Evolutionary conservation across 2,329 filamentous ascomycete genomes (phyloP).

Genomic region (Colletotrichum euphorbiae): DNA sequence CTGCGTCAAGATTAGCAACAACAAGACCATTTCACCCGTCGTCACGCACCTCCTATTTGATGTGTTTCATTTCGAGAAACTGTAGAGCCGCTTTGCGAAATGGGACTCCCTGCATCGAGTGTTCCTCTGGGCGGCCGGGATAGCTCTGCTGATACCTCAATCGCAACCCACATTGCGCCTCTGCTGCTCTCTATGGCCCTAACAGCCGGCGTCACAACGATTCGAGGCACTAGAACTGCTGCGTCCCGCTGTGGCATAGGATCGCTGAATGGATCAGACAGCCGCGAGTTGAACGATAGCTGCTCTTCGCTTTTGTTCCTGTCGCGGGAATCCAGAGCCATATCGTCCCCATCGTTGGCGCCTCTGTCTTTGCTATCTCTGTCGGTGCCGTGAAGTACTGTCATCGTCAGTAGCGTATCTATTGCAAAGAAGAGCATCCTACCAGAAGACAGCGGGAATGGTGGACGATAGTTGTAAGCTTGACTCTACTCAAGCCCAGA

Average conservation of each 20-base stretch:
- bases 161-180: conserved; percentile 59
- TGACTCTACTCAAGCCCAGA: neutral
- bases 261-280: neutral
- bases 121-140: conserved; percentile 40
- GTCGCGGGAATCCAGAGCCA: neutral
- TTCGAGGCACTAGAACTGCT: conserved; percentile 54
- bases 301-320: neutral
- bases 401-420: neutral
- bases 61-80: neutral
- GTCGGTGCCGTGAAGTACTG: neutral
- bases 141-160: conserved; percentile 59
- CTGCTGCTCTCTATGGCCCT: conserved; percentile 49
- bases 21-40: neutral
- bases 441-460: neutral
- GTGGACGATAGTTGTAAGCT: neutral
- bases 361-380: neutral
- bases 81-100: neutral
- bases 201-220: conserved; percentile 58
- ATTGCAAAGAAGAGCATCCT: neutral
- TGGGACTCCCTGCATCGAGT: neutral
- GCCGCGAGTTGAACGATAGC: neutral
- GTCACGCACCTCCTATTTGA: conserved; percentile 13
- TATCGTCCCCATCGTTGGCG: neutral
- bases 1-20: conserved; percentile 13
- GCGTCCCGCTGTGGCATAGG: neutral